phyloP scores from a whole-genome alignment of 768 basidiomycete genomes.

The Phaeolepiota aurea region DNA sequence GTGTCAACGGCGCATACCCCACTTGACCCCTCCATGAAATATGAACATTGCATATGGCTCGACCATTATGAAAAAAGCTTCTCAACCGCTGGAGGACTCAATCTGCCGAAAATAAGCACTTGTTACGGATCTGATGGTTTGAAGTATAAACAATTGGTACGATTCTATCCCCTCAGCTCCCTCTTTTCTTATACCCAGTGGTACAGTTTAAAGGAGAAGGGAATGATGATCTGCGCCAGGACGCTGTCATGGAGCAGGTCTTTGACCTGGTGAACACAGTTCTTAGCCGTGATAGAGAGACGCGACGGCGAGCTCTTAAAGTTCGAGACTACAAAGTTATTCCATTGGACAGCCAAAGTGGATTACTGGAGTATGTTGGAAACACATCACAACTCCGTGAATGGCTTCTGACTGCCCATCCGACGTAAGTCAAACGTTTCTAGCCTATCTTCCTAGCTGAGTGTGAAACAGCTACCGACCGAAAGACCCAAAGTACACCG shows the following conservation, averaged over 20 bases:
- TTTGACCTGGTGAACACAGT: conserved; percentile 84
- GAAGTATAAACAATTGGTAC: conserved; percentile 72
- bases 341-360: conserved; percentile 72
- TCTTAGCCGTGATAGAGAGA: conserved; percentile 65
- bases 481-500: conserved; percentile 32
- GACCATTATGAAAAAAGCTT: conserved; percentile 50
- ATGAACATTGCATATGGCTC: conserved; percentile 67
- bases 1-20: conserved; percentile 69
- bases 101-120: conserved; percentile 70
- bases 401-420: conserved; percentile 63
- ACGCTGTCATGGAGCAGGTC: conserved; percentile 98
- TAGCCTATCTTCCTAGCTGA: too few species aligned
- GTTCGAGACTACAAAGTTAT: conserved; percentile 87
- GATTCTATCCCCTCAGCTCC: too few species aligned
- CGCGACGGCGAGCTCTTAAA: conserved; percentile 58
- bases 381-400: conserved; percentile 58
- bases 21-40: conserved; percentile 61
- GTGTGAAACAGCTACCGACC: conserved; percentile 62
- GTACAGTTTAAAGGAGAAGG: conserved; percentile 86
- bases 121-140: conserved; percentile 64
- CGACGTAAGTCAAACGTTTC: conserved; percentile 37
- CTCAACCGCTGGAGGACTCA: conserved; percentile 66
- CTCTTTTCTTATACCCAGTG: conserved; percentile 4
- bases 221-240: conserved; percentile 89
- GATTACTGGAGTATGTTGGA: conserved; percentile 85